phyloP scores from a whole-genome alignment of 495 filamentous ascomycete species.

The Neurospora discreta region DNA sequence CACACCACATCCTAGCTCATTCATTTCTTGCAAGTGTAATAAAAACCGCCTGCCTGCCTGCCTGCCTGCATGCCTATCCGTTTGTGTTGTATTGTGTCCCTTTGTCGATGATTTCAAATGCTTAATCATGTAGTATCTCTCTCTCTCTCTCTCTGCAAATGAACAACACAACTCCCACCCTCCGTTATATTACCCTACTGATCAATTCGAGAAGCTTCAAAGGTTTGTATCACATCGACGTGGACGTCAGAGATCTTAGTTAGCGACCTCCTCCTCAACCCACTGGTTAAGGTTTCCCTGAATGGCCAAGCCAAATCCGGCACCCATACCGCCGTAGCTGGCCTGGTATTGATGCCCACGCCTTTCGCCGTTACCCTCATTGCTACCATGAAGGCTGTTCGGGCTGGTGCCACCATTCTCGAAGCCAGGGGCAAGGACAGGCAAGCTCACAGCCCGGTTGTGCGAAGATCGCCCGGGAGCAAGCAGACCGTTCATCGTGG shows the following conservation, averaged over 20 bases:
- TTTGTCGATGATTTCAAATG: neutral
- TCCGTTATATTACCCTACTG: neutral
- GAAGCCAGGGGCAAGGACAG: conserved; percentile 45
- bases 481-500: conserved; percentile 62
- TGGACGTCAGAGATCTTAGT: conserved; percentile 17
- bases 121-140: neutral
- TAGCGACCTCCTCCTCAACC: conserved; percentile 46
- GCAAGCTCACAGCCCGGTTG: conserved; percentile 74
- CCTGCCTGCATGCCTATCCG: neutral
- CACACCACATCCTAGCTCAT: neutral
- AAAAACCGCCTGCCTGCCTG: neutral
- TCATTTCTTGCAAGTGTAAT: neutral
- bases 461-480: conserved; percentile 69
- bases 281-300: conserved; percentile 43
- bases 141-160: neutral
- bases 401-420: conserved; percentile 40
- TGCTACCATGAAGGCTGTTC: conserved; percentile 31
- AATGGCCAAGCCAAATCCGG: conserved; percentile 38
- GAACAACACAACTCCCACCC: neutral
- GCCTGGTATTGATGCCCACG: conserved; percentile 46
- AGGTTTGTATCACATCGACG: neutral
- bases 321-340: conserved; percentile 41
- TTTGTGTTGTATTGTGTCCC: neutral
- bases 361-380: conserved; percentile 28
- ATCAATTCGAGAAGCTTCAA: neutral